A percentile compares a stretch with the other conserved stretches of the same genome.
Evolutionary conservation across 495 filamentous ascomycete species (phyloP).

Genomic region (Arthonia radiata): DNA sequence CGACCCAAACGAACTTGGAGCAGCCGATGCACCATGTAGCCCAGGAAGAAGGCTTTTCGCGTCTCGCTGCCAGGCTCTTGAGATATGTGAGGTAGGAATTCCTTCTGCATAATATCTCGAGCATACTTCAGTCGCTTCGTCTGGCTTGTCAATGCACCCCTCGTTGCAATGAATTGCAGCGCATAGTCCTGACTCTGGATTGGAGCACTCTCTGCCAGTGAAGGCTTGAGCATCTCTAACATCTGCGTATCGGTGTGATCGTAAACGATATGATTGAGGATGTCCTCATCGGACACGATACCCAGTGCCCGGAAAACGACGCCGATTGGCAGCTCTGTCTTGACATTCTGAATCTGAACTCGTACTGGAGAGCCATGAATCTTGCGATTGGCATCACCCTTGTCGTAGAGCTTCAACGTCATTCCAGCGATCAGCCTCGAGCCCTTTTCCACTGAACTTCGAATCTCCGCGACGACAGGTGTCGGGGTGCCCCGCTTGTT

Average conservation of each 20-base stretch:
- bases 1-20: conserved; percentile 78
- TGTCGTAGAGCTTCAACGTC: conserved; percentile 64
- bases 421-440: conserved; percentile 78
- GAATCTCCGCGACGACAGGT: conserved; percentile 82
- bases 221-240: conserved; percentile 91
- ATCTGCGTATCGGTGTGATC: conserved; percentile 86
- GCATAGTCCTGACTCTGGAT: conserved; percentile 94
- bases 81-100: conserved; percentile 87
- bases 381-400: conserved; percentile 52
- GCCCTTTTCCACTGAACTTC: conserved; percentile 89
- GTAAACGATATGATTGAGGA: conserved; percentile 91
- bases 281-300: conserved; percentile 93
- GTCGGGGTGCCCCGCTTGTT: conserved; percentile 76
- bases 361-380: conserved; percentile 69
- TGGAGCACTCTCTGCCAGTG: conserved; percentile 84
- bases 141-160: conserved; percentile 47
- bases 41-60: conserved; percentile 90
- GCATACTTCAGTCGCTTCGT: conserved; percentile 78
- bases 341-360: conserved; percentile 77
- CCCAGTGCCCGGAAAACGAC: conserved; percentile 90
- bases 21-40: conserved; percentile 93
- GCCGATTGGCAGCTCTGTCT: conserved; percentile 74
- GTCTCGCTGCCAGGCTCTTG: conserved; percentile 93
- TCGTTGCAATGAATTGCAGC: conserved; percentile 84
- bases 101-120: conserved; percentile 83